These are phyloP conservation scores for Chenopodium berlandieri DNA, from an alignment of 148 eudicot genomes.

Conservation along the genomic window DNA sequence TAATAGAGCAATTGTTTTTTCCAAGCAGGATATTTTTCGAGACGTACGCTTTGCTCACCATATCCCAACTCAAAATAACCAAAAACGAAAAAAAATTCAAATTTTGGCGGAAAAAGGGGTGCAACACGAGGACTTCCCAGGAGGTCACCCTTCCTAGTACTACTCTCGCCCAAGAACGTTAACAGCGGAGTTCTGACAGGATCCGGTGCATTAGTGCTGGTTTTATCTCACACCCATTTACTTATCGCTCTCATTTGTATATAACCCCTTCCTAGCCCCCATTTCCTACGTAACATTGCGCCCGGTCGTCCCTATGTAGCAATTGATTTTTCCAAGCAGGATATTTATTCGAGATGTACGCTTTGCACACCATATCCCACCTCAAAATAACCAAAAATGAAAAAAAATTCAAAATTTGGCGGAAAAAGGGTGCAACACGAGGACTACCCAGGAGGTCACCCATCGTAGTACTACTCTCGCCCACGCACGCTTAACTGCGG, in stretches of 20 bases:
- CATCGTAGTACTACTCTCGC: conserved; percentile 49
- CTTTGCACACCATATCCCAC: too few species aligned
- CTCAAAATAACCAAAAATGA: too few species aligned
- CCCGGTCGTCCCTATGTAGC: too few species aligned
- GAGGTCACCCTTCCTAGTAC: neutral
- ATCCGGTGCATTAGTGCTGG: conserved; percentile 71
- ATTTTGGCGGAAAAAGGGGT: neutral
- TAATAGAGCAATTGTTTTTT: too few species aligned
- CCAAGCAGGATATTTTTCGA: too few species aligned
- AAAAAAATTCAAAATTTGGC: accelerated
- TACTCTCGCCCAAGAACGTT: conserved; percentile 38
- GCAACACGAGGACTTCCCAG: neutral
- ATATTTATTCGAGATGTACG: too few species aligned
- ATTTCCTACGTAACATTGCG: too few species aligned
- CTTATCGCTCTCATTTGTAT: too few species aligned
- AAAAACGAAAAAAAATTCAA: neutral
- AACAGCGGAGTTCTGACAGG: conserved; percentile 60
- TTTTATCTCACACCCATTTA: neutral
- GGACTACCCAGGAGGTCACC: conserved; percentile 46
- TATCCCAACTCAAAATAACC: too few species aligned
- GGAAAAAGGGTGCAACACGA: conserved; percentile 41
- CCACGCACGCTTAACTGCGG: conserved; percentile 54
- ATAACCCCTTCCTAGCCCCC: too few species aligned
- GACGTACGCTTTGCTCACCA: too few species aligned
- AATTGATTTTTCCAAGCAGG: too few species aligned